Evolutionary conservation across 495 filamentous ascomycete species (phyloP).

Genomic region (Monascus purpureus): DNA sequence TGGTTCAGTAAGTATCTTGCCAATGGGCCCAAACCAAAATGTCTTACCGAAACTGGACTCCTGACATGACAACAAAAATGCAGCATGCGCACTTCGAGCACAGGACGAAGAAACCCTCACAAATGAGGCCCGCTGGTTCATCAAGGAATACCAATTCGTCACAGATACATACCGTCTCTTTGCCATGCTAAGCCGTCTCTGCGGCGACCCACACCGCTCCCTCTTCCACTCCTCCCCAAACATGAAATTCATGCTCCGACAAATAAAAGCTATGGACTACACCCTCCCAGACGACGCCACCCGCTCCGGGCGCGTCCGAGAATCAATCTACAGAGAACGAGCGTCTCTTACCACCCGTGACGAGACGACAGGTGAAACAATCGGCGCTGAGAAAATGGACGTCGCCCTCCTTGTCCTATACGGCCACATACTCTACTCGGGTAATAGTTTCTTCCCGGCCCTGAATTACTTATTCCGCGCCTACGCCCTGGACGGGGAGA

Average conservation of each 20-base stretch:
- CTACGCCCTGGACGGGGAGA: slow-evolving; percentile 59
- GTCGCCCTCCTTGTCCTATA: slow-evolving; percentile 72
- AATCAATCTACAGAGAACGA: slow-evolving; percentile 28
- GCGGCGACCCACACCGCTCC: slow-evolving; percentile 28
- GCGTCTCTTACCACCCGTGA: slow-evolving; percentile 37
- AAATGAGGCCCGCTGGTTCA: slow-evolving; percentile 61
- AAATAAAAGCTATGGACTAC: slow-evolving; percentile 82
- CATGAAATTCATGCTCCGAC: slow-evolving; percentile 80
- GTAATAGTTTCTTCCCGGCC: slow-evolving; percentile 65
- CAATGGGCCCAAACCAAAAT: too few species aligned
- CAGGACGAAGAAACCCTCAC: slow-evolving; percentile 65
- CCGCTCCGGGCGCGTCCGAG: slow-evolving; percentile 8
- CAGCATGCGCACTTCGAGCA: slow-evolving; percentile 66
- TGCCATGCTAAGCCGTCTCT: slow-evolving; percentile 52
- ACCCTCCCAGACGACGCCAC: slow-evolving; percentile 23
- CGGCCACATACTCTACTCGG: slow-evolving; percentile 70
- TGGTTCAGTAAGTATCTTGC: slow-evolving; percentile 49
- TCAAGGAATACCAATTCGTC: slow-evolving; percentile 70
- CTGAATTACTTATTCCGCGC: slow-evolving; percentile 89
- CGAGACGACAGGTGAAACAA: slow-evolving; percentile 28
- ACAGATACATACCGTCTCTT: slow-evolving; percentile 78
- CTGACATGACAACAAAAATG: too few species aligned
- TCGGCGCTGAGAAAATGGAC: slow-evolving; percentile 44
- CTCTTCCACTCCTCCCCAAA: slow-evolving; percentile 45
- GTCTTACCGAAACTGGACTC: too few species aligned